These are phyloP conservation scores for Heteromeles arbutifolia DNA, from an alignment of 306 rosid genomes.

Conservation along the genomic window DNA sequence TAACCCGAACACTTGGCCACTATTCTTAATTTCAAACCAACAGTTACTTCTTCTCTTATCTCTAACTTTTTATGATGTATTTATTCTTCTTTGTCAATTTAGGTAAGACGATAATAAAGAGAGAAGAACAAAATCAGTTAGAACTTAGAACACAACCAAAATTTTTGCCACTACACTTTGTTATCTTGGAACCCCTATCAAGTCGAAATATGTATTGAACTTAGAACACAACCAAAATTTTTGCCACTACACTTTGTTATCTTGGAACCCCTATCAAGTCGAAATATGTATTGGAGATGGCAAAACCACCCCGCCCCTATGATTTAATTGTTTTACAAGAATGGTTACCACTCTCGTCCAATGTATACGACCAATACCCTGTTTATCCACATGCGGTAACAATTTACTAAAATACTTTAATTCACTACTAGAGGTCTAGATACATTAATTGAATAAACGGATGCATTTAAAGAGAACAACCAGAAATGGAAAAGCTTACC, in stretches of 20 bases:
- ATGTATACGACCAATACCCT: background rate
- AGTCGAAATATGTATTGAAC: no score
- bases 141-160: no score
- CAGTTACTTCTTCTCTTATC: background rate
- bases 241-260: background rate
- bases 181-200: no score
- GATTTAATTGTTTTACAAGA: background rate
- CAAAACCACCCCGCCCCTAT: background rate
- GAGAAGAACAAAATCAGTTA: background rate
- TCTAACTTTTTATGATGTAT: background rate
- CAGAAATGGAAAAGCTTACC: conserved; percentile 42
- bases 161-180: no score
- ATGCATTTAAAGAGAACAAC: background rate
- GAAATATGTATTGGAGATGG: background rate
- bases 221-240: background rate
- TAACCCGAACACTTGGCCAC: background rate
- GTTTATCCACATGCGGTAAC: background rate
- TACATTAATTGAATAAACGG: background rate
- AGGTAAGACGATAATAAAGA: background rate
- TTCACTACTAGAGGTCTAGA: background rate
- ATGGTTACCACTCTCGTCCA: background rate
- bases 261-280: background rate
- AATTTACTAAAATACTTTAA: background rate
- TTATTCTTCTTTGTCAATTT: background rate
- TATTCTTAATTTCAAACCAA: background rate